Evolutionary conservation across 495 filamentous ascomycete genomes (phyloP), one percentile per base, ranked within the genome.

Genomic region (Chaetomium fimeti): DNA sequence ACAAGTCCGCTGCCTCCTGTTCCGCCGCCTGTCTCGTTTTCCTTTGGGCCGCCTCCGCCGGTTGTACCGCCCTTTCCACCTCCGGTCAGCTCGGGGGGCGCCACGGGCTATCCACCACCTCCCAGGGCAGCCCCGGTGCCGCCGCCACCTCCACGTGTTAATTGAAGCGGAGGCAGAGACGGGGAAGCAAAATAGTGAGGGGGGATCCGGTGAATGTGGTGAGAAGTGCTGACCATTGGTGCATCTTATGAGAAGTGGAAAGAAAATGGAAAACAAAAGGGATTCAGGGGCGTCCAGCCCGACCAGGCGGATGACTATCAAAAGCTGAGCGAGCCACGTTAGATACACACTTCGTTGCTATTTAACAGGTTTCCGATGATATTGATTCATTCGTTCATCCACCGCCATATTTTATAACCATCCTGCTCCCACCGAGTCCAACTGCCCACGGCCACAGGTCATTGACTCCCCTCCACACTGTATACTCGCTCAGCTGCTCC

Each of bases 401-500:
- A 36, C 12, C 32, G 32, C 32, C 7, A 11, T 6, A 9, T 11
- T 11, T 9, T 36, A 36, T 36, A 36, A 11, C 32, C 1, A 36
- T 36, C 1, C 8, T 36, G 7, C 32, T 11, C 1, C 32, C 32
- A 11, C 32, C 32, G 8, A 43, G 40, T 6, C 40, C 13, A 43
- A 18, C 5, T 1, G 40, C 16, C 13, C 16, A 43, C 40, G 16
- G 4, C 2, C 40, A 43, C 13, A 43, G 15, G 2, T 43, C 40
- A 43, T 18, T 36, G 32, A 36, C 7, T 32, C 7, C 29, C 38
- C 38, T 40, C 38, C 9, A 7, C 40, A 43, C 1, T 15, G 18
- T 5, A 43, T 49, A 2, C 18, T 24, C 20, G 45, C 24, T 54
- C 49, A 63, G 16, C 52, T 52, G 67, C 72, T 71, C 79, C 76